These are phyloP conservation scores for Geoglossum glabrum DNA, from an alignment of 495 filamentous ascomycete species.

Conservation along the genomic window DNA sequence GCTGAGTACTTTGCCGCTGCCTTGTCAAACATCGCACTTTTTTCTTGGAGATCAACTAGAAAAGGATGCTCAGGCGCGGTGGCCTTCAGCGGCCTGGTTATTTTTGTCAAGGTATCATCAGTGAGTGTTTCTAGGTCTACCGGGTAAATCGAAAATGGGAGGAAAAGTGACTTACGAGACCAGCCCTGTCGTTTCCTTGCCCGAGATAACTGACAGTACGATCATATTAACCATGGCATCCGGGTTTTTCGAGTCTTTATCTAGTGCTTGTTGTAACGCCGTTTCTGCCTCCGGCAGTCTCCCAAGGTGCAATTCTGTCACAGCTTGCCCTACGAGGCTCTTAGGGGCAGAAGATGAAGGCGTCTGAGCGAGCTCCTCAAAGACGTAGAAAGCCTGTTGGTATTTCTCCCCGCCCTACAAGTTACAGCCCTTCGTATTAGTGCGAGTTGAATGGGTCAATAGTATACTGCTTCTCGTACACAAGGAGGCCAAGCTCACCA, in stretches of 20 bases:
- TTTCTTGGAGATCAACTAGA: slow-evolving; percentile 49
- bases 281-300: slow-evolving; percentile 76
- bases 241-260: slow-evolving; percentile 47
- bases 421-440: slow-evolving; percentile 4
- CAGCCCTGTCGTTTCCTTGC: slow-evolving; percentile 42
- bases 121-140: no score
- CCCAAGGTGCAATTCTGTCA: slow-evolving; percentile 80
- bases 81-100: slow-evolving; percentile 33
- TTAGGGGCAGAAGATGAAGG: slow-evolving; percentile 47
- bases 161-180: slow-evolving; percentile 28
- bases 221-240: slow-evolving; percentile 64
- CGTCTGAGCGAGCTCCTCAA: slow-evolving; percentile 83
- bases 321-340: slow-evolving; percentile 65
- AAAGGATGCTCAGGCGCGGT: slow-evolving; percentile 40
- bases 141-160: background rate
- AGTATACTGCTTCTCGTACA: background rate
- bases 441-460: background rate
- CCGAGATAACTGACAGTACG: slow-evolving; percentile 55
- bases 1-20: slow-evolving; percentile 60
- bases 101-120: background rate
- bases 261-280: slow-evolving; percentile 59
- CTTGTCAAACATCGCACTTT: slow-evolving; percentile 58
- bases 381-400: slow-evolving; percentile 95
- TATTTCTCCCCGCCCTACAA: slow-evolving; percentile 80
- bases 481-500: slow-evolving; percentile 34